Evolutionary conservation across 163 green algal species (phyloP), one percentile per base, ranked within the genome.

Genomic region (Scenedesmus sp.): DNA sequence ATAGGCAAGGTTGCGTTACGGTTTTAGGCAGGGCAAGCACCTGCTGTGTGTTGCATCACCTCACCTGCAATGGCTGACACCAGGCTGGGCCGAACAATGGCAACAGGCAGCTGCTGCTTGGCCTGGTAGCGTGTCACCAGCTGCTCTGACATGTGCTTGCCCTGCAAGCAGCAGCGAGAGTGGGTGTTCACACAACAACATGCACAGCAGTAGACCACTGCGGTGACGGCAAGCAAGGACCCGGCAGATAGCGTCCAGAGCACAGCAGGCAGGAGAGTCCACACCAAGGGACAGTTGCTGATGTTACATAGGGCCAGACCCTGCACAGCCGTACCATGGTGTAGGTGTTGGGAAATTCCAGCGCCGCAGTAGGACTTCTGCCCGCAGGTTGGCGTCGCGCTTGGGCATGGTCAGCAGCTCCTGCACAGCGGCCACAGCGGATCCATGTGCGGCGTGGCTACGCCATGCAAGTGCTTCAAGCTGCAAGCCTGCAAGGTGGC

Each of bases 321-420:
- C n/a, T n/a, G n/a, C n/a, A n/a, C n/a, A n/a, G 59, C 59, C 59
- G 13, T 24, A 72, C 59, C 83, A 97, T 91, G 49, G 82, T 93
- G 90, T 97, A 97, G 22, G 93, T 95, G 93, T 97, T 97, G 56
- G 93, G 93, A 16, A 97, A 94, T 89, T 83, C 93, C 93, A 96
- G 43, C 73, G 68, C 65, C 81, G 53, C 46, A 89, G 53, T 9
- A 80, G 51, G 4, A 80, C 43, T 18, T 68, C 46, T 16, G 88
- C 88, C 30, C 88, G 81, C 33, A 59, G 22, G 81, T 92, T 88
- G 16, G 88, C 88, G 43, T 88, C 88, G 15, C 33, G n/a, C 15
- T 72, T 56, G 22, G 65, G 65, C 33, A 88, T 53, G 4, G 44
- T 44, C 88, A 92, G n/a, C 33, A 92, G 59, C 88, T 92, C 88